These are phyloP conservation scores for Echria macrotheca DNA, from an alignment of 495 filamentous ascomycete genomes.

Conservation along the genomic window DNA sequence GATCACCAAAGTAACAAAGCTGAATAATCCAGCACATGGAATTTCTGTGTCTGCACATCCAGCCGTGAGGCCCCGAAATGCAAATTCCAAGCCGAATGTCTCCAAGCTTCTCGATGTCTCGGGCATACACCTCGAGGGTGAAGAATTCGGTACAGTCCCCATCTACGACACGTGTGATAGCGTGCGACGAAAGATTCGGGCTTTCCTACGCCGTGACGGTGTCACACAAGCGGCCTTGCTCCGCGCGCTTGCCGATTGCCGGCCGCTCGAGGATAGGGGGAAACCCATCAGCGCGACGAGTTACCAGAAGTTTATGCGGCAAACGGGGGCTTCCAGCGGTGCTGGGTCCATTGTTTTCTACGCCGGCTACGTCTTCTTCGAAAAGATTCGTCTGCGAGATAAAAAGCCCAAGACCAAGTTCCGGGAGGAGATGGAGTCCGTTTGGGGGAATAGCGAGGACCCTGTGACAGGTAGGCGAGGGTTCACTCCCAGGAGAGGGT, in stretches of 20 bases:
- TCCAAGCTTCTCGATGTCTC: conserved; percentile 20
- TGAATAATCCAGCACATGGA: too few species aligned
- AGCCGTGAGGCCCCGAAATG: too few species aligned
- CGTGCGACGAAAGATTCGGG: conserved; percentile 46
- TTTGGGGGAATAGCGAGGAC: conserved; percentile 19
- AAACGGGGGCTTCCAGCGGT: conserved; percentile 40
- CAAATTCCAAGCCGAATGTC: not conserved
- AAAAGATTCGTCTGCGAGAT: conserved; percentile 49
- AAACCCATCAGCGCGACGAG: conserved; percentile 13
- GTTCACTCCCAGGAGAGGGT: not conserved
- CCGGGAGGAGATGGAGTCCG: conserved; percentile 46
- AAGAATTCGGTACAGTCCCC: conserved; percentile 32
- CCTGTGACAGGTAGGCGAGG: not conserved
- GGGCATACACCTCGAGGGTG: conserved; percentile 32
- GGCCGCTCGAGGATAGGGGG: not conserved
- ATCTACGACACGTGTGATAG: conserved; percentile 51
- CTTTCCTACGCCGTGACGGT: conserved; percentile 36
- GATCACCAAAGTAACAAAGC: too few species aligned
- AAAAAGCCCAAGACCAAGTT: conserved; percentile 46
- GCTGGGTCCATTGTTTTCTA: conserved; percentile 40
- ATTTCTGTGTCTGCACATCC: too few species aligned
- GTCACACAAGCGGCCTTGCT: conserved; percentile 45
- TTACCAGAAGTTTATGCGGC: conserved; percentile 40
- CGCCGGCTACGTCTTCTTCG: conserved; percentile 47
- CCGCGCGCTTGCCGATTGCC: conserved; percentile 33